These are phyloP conservation scores for Gymnopilus junonius DNA, from an alignment of 768 basidiomycete genomes.

Conservation along the genomic window DNA sequence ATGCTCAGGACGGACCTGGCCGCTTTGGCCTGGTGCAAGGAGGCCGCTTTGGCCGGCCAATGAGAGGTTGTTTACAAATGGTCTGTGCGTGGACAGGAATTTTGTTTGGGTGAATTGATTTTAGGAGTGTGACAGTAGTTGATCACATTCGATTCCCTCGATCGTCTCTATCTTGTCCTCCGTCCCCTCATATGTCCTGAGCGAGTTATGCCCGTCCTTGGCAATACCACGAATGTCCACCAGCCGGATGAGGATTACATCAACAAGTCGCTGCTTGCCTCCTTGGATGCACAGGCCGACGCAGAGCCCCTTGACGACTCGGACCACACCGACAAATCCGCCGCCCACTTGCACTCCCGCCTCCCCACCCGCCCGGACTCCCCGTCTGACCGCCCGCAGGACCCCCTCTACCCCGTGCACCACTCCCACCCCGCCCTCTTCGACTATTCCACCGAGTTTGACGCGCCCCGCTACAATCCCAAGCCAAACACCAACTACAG, in stretches of 20 bases:
- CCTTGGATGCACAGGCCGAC: constrained; percentile 84
- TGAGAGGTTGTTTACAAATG: constrained; percentile 37
- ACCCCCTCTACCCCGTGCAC: constrained; percentile 3
- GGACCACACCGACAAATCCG: constrained; percentile 55
- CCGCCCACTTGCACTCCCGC: constrained; percentile 47
- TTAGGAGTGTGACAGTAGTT: constrained; percentile 36
- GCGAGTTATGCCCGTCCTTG: constrained; percentile 24
- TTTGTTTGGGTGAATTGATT: constrained; percentile 34
- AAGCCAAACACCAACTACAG: constrained; percentile 37
- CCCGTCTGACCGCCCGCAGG: constrained; percentile 33
- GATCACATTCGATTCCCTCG: constrained; percentile 37
- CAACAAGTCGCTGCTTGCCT: constrained; percentile 83
- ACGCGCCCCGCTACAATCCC: neutral
- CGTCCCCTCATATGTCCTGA: constrained; percentile 22
- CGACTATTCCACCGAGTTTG: neutral
- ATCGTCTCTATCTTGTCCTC: constrained; percentile 43
- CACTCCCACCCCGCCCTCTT: constrained; percentile 5
- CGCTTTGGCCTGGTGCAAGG: neutral
- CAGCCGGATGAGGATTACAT: constrained; percentile 80
- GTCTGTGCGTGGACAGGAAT: constrained; percentile 49
- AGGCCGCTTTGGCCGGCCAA: constrained; percentile 14
- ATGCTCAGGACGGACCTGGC: neutral
- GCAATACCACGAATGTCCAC: constrained; percentile 32
- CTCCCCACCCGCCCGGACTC: constrained; percentile 43
- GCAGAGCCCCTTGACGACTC: constrained; percentile 65